Conservation (phyloP, 2,329 filamentous ascomycete genomes). For the Phyllosticta capitalensis region DNA sequence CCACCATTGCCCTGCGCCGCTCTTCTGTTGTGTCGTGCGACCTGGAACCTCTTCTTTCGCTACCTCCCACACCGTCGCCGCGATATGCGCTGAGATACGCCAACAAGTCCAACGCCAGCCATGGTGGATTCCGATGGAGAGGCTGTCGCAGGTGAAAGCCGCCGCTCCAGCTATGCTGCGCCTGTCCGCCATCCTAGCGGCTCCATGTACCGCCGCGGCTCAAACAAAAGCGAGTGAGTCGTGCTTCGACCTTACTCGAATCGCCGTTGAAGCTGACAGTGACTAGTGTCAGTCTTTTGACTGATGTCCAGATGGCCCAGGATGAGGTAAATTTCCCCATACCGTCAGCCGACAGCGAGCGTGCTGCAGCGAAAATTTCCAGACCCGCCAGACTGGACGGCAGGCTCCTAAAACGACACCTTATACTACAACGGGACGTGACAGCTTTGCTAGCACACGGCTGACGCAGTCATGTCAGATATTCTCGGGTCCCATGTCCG, state of each 20-base stretch:
- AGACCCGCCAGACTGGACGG: neutral
- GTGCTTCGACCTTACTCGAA: neutral
- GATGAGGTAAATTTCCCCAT: slow-evolving; percentile 57
- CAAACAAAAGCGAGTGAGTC: slow-evolving; percentile 57
- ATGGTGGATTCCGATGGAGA: slow-evolving; percentile 12
- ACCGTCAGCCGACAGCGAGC: neutral
- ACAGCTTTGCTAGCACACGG: neutral
- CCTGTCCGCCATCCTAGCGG: slow-evolving; percentile 19
- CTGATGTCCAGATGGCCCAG: slow-evolving; percentile 97
- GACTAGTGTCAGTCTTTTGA: slow-evolving; percentile 62
- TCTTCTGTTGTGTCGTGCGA: too few relatives aligned
- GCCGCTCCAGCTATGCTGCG: slow-evolving; percentile 19
- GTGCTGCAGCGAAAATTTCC: neutral
- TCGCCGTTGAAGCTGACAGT: neutral
- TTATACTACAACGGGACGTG: neutral
- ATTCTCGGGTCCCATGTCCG: slow-evolving; percentile 85
- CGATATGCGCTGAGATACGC: neutral
- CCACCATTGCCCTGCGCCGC: neutral
- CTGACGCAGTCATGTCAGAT: slow-evolving; percentile 38
- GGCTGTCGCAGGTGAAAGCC: slow-evolving; percentile 15
- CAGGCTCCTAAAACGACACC: slow-evolving; percentile 3
- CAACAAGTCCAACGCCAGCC: neutral
- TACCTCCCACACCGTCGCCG: too few relatives aligned
- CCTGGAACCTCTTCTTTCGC: too few relatives aligned
- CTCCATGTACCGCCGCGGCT: slow-evolving; percentile 53